phyloP scores from a whole-genome alignment of 1,139 yeast genomes.

The Hansenula anomala region DNA sequence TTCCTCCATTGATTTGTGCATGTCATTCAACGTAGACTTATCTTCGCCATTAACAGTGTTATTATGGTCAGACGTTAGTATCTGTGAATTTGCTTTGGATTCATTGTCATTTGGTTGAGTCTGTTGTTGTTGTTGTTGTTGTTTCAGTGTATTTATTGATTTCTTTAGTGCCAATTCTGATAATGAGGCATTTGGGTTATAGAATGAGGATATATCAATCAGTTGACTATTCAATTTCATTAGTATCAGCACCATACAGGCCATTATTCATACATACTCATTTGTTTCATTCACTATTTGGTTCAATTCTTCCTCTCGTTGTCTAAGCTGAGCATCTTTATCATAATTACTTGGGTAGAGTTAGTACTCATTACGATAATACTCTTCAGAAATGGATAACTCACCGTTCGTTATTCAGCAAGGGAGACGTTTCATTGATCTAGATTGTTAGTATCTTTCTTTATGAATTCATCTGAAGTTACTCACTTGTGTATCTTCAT shows the following conservation, averaged over 20 bases:
- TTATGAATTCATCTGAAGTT: conserved; percentile 8
- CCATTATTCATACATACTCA: conserved; percentile 26
- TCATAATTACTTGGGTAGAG: conserved; percentile 21
- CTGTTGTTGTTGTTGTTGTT: conserved; percentile 7
- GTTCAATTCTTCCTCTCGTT: conserved; percentile 30
- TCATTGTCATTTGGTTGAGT: background rate
- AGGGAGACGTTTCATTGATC: conserved; percentile 26
- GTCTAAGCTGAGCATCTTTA: conserved; percentile 25
- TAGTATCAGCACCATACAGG: background rate
- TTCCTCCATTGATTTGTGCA: conserved; percentile 11
- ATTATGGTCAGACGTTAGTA: too few relatives aligned
- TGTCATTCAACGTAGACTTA: conserved; percentile 3
- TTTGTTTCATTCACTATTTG: conserved; percentile 34
- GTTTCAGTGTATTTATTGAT: conserved; percentile 6
- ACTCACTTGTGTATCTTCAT: conserved; percentile 27
- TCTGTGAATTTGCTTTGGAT: background rate
- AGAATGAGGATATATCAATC: conserved; percentile 11
- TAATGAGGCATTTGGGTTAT: conserved; percentile 21
- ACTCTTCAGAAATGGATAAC: conserved; percentile 4
- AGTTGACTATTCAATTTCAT: background rate
- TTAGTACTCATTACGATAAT: background rate
- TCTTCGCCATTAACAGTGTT: conserved; percentile 4
- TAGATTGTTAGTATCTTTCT: too few relatives aligned
- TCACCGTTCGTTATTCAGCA: conserved; percentile 19
- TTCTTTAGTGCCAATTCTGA: conserved; percentile 14